Conservation (phyloP, 495 filamentous ascomycete genomes). For the Barbatosphaeria neglecta region DNA sequence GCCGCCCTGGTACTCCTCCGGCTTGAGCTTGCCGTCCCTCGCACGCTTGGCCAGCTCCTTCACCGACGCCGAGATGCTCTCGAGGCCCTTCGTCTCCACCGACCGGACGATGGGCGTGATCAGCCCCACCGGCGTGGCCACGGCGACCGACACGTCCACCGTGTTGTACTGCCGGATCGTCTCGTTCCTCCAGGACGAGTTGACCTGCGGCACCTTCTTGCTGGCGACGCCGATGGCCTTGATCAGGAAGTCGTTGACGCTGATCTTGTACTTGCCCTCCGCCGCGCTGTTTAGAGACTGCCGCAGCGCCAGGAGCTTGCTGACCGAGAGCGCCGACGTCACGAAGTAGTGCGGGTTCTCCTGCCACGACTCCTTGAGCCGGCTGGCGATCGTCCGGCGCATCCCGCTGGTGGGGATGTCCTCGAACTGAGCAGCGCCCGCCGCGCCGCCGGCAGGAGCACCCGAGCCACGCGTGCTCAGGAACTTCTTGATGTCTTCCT, state of each 20-base stretch:
- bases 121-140: slow-evolving; percentile 84
- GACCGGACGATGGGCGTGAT: slow-evolving; percentile 95
- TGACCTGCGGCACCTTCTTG: slow-evolving; percentile 88
- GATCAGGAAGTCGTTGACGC: slow-evolving; percentile 98
- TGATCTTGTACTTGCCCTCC: slow-evolving; percentile 94
- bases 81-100: slow-evolving; percentile 71
- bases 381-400: slow-evolving; percentile 94
- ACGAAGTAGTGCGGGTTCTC: slow-evolving; percentile 99
- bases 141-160: slow-evolving; percentile 87
- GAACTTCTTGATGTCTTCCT: slow-evolving; percentile 82
- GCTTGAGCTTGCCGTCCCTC: slow-evolving; percentile 95
- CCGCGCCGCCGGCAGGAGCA: slow-evolving; percentile 26
- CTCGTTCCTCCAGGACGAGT: slow-evolving; percentile 86
- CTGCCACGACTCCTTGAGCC: slow-evolving; percentile 76
- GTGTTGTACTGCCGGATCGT: slow-evolving; percentile 85
- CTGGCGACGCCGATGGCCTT: slow-evolving; percentile 85
- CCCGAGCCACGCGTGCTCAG: slow-evolving; percentile 20
- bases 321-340: slow-evolving; percentile 71
- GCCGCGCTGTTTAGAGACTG: slow-evolving; percentile 80
- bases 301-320: slow-evolving; percentile 90
- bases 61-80: slow-evolving; percentile 74
- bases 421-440: slow-evolving; percentile 56
- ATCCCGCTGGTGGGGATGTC: slow-evolving; percentile 81
- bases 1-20: slow-evolving; percentile 97
- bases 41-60: slow-evolving; percentile 96